Conservation (phyloP, 768 basidiomycete genomes). For the Coprinellus micaceus region DNA sequence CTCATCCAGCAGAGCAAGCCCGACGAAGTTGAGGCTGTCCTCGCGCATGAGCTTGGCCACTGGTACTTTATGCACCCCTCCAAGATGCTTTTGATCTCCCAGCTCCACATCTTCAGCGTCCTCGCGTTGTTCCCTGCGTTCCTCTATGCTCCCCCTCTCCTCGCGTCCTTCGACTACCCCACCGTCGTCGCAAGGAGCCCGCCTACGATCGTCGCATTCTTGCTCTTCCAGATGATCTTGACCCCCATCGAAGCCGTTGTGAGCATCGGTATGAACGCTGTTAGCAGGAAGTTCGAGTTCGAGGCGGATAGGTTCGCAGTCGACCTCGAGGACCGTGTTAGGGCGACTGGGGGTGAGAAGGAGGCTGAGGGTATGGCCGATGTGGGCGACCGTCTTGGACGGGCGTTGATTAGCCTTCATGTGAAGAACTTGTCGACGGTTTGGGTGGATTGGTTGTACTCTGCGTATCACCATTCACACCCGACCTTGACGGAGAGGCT, state of each 20-base stretch:
- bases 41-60: slow-evolving; percentile 92
- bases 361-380: slow-evolving; percentile 49
- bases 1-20: slow-evolving; percentile 88
- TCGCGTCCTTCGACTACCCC: slow-evolving; percentile 80
- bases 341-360: slow-evolving; percentile 33
- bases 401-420: slow-evolving; percentile 81
- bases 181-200: slow-evolving; percentile 57
- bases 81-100: slow-evolving; percentile 82
- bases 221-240: slow-evolving; percentile 88
- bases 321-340: slow-evolving; percentile 55
- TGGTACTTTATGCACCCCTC: slow-evolving; percentile 92
- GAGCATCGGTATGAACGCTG: slow-evolving; percentile 69
- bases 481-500: slow-evolving; percentile 91
- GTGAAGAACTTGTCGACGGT: slow-evolving; percentile 91
- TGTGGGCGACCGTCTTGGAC: slow-evolving; percentile 82
- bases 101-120: slow-evolving; percentile 84
- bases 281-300: slow-evolving; percentile 87
- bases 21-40: slow-evolving; percentile 95
- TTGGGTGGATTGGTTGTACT: slow-evolving; percentile 95
- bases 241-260: slow-evolving; percentile 76
- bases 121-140: slow-evolving; percentile 89
- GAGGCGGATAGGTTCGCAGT: slow-evolving; percentile 88
- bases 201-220: slow-evolving; percentile 81
- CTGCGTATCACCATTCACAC: slow-evolving; percentile 94
- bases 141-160: slow-evolving; percentile 72